These are phyloP conservation scores for Diaporthe destruens DNA, from an alignment of 2,329 filamentous ascomycete genomes.

Conservation along the genomic window DNA sequence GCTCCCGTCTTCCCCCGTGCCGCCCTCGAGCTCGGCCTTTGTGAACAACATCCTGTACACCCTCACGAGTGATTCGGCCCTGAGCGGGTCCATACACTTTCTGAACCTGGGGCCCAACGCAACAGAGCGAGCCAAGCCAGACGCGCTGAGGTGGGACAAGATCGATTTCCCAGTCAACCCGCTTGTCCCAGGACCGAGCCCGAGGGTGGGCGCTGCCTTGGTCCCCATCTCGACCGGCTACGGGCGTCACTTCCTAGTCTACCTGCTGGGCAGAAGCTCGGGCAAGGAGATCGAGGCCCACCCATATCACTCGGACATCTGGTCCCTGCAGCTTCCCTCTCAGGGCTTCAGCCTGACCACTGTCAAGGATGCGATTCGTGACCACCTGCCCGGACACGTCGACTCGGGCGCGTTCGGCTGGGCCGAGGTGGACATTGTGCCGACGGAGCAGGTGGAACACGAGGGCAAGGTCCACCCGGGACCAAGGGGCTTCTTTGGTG, in stretches of 20 bases:
- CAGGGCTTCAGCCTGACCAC: conserved; percentile 59
- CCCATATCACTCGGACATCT: conserved; percentile 58
- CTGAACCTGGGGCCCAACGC: conserved; percentile 51
- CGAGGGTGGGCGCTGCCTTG: conserved; percentile 58
- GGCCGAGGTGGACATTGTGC: conserved; percentile 62
- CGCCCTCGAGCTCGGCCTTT: conserved; percentile 57
- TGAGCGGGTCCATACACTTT: conserved; percentile 52
- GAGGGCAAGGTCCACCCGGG: conserved; percentile 58
- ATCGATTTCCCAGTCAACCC: conserved; percentile 54
- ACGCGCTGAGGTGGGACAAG: conserved; percentile 52
- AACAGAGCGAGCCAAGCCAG: conserved; percentile 49
- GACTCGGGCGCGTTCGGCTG: conserved; percentile 62
- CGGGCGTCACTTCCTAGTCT: conserved; percentile 64
- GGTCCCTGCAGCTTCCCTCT: conserved; percentile 65
- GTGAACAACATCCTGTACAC: conserved; percentile 60
- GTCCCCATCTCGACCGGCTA: conserved; percentile 63
- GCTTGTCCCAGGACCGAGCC: conserved; percentile 55
- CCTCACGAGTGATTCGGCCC: conserved; percentile 54
- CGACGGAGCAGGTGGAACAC: conserved; percentile 56
- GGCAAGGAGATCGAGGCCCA: conserved; percentile 41
- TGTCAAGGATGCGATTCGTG: conserved; percentile 62
- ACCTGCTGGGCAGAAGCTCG: conserved; percentile 58
- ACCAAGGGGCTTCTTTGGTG: conserved; percentile 56
- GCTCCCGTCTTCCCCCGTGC: conserved; percentile 58
- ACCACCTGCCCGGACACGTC: conserved; percentile 53